Evolutionary conservation across 345 rosid genomes (phyloP), one percentile per base, ranked within the genome.

Genomic region (Alliaria petiolata): DNA sequence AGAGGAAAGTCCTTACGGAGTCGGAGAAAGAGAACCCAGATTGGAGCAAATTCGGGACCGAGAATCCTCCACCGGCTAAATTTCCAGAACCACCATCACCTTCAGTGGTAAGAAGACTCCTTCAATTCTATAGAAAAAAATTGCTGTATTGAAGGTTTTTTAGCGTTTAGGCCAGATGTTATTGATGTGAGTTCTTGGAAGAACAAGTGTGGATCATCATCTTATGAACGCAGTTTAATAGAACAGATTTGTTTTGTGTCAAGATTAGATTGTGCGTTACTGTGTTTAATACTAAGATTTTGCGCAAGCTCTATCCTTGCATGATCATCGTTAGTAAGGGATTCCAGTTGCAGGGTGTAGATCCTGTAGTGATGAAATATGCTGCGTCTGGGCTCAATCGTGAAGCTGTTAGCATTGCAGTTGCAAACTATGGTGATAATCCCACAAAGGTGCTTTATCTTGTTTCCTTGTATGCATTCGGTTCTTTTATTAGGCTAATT

Each of bases 361-460:
- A 89, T 78, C 89, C 88, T 17, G 69, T 87, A 17, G 87, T 83
- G 66, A 85, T 80, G 82, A 89, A 82, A 65, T 92, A 92, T 67
- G 64, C 83, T 70, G 81, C 93, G 13, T 77, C 82, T 6, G 92
- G 95, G 35, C 87, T 86, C 11, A 82, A 65, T 76, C 85, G 84
- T 61, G 96, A 88, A 43, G 92, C 91, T 59, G 92, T 88, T 74
- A 69, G 75, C 25, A 56, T 86, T 49, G 98, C 96, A 1, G 86
- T 92, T 64, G 86, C 95, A 55, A 89, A 81, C 76, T 93, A 85
- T 63, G 97, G 98, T 65, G 98, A 93, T 72, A 83, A 87, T 80
- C 92, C 92, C 51, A 77, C 88, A 8, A 89, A 90, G 93, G 98
- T 90, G 68, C 7, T 45, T 59, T 9, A 43, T 16, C 17, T n/a